phyloP scores from a whole-genome alignment of 108 stramenopile species.

The Cyclotella cryptica region DNA sequence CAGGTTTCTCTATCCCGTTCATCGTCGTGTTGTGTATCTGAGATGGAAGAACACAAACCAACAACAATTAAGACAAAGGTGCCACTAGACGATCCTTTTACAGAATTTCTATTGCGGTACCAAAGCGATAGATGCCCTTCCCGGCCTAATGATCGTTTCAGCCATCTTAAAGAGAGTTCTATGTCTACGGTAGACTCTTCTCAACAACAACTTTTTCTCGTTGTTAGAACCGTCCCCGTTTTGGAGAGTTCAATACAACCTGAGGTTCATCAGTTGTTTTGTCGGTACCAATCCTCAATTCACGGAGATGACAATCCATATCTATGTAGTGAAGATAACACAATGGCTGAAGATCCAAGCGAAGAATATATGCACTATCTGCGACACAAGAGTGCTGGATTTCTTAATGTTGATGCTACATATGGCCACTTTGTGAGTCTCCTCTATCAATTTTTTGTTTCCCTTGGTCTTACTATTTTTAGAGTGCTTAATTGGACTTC shows the following conservation, averaged over 20 bases:
- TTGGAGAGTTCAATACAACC: conserved; percentile 72
- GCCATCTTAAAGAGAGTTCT: conserved; percentile 1
- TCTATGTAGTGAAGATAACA: conserved; percentile 19
- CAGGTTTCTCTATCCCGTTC: neutral
- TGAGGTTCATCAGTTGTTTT: conserved; percentile 79
- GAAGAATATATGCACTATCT: conserved; percentile 27
- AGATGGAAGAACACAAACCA: neutral
- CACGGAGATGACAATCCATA: conserved; percentile 86
- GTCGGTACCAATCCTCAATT: conserved; percentile 67
- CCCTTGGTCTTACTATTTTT: neutral
- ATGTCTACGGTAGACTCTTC: conserved; percentile 2
- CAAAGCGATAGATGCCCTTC: neutral
- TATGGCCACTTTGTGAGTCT: conserved; percentile 48
- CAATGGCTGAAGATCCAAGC: conserved; percentile 15
- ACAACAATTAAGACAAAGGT: neutral
- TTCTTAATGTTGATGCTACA: conserved; percentile 52
- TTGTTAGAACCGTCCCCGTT: conserved; percentile 71
- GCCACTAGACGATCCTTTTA: conserved; percentile 24
- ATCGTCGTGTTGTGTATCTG: neutral
- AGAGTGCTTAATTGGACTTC: neutral
- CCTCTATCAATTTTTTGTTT: neutral
- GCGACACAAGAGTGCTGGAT: conserved; percentile 28
- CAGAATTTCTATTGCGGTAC: conserved; percentile 34
- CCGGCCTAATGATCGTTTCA: neutral
- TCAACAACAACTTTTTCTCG: conserved; percentile 45